Evolutionary conservation across 2,329 filamentous ascomycete genomes (phyloP), one percentile per base, ranked within the genome.

Genomic region (Paraphoma sp.): DNA sequence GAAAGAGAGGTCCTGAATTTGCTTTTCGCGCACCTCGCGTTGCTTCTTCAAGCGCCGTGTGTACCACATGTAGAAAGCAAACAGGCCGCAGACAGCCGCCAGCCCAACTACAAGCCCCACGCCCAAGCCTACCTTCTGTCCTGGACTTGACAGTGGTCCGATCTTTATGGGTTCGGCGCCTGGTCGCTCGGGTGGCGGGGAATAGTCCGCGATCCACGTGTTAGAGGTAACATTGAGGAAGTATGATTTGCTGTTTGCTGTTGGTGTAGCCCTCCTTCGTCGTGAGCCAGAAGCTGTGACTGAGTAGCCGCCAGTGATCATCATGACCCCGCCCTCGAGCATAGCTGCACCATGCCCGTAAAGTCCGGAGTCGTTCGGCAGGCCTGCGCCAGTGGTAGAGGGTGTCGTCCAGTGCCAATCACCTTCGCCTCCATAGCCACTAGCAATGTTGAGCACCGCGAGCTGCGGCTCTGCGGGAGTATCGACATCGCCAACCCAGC

Each of bases 401-500:
- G 91, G 90, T 0, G 90, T 78, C 1, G 79, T 81, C 91, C 91
- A 95, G 59, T 81, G 77, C 91, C 91, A 94, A 31, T 86, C 81
- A 30, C 79, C 80, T 51, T 70, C 64, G 11, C 81, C 81, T 8
- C 88, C 90, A 70, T 91, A 95, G 4, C 88, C 88, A 57, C 88
- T 84, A 6, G 89, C 91, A 54, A 97, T 82, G 55, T 91, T 82
- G 3, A 98, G 80, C 3, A 97, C 78, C 0, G 87, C 90, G 28
- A 98, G 81, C 71, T 97, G 92, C 1, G 95, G 95, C 30, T 88
- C 82, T 0, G 95, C 95, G 1, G 93, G 85, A 31, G 87, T 89
- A 8, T 80, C 83, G 0, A 90, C 82, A 68, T 96, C 88, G 3
- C 93, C 94, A 4, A 97, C 92, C 95, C 95, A 99, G 1, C 95